Evolutionary conservation across 805 yeast genomes (phyloP), one percentile per base, ranked within the genome.

Genomic region (Candida sanyiensis): DNA sequence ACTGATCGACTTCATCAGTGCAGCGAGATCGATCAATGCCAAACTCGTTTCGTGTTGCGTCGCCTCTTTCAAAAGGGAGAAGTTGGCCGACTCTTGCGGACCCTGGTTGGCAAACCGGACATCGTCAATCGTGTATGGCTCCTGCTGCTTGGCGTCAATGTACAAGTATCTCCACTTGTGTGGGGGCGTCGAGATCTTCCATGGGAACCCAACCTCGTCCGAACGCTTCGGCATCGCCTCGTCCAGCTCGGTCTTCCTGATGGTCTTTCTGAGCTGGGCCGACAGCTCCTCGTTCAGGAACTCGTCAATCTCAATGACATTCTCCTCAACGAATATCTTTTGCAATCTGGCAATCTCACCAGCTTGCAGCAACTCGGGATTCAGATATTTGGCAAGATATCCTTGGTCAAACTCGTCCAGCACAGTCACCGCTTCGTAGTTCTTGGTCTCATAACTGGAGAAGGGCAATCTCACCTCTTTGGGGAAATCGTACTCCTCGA

Each of bases 121-220:
- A 19, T 56, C 61, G 17, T 58, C 57, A 32, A 55, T 56, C 12
- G 51, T 47, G 6, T 58, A 52, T 22, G 56, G 53, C 34, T 57
- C 63, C 10, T 50, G 53, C 10, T 68, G 56, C 40, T 66, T 64
- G 3, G 90, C 90, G 55, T 86, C 95, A 23, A 89, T 69, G 56
- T 87, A 90, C 67, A 87, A 59, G 56, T 71, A 93, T 45, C 96
- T 67, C 64, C 88, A 89, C 57, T 93, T 87, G 56, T 90, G 97
- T 7, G 97, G 93, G 7, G 98, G 97, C 34, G 83, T 74, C 1
- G 97, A 93, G 28, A 88, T 69, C 45, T 82, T 80, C 98, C 98
- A 93, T 7, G 96, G 96, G 35, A 59, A 66, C 8, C 56, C 38
- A 1, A 84, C 74, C 20, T 83, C 83, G 2, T 58, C 50, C 11